These are phyloP conservation scores for Myxozyma neglecta DNA, from an alignment of 805 yeast genomes.

Conservation along the genomic window DNA sequence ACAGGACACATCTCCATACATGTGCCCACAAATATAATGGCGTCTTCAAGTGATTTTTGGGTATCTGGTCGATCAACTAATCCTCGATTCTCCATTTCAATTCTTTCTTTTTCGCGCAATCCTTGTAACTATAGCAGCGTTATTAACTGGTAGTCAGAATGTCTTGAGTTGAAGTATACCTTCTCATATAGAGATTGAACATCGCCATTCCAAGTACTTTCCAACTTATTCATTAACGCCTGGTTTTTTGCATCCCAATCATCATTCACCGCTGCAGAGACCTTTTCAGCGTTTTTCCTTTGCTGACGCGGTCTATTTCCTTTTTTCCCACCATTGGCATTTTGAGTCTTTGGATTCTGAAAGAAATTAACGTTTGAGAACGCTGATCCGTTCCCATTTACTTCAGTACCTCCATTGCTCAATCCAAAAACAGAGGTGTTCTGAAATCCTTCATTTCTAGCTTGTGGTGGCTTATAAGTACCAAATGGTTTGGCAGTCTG, in stretches of 20 bases:
- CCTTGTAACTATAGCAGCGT: constrained; percentile 19
- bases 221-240: constrained; percentile 46
- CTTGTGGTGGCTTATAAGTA: neutral
- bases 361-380: constrained; percentile 12
- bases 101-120: constrained; percentile 31
- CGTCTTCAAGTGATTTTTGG: constrained; percentile 80
- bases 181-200: constrained; percentile 68
- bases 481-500: neutral
- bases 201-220: constrained; percentile 48
- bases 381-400: neutral
- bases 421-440: neutral
- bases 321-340: neutral
- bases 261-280: constrained; percentile 4
- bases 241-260: constrained; percentile 29
- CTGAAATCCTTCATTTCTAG: neutral
- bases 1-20: constrained; percentile 94
- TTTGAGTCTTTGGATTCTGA: neutral
- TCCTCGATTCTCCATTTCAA: constrained; percentile 45
- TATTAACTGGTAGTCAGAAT: neutral
- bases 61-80: constrained; percentile 85
- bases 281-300: neutral
- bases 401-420: neutral
- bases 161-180: constrained; percentile 18
- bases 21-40: constrained; percentile 82
- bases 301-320: neutral